Evolutionary conservation across 345 rosid genomes (phyloP), one percentile per base, ranked within the genome.

Genomic region (Luvunga scandens): DNA sequence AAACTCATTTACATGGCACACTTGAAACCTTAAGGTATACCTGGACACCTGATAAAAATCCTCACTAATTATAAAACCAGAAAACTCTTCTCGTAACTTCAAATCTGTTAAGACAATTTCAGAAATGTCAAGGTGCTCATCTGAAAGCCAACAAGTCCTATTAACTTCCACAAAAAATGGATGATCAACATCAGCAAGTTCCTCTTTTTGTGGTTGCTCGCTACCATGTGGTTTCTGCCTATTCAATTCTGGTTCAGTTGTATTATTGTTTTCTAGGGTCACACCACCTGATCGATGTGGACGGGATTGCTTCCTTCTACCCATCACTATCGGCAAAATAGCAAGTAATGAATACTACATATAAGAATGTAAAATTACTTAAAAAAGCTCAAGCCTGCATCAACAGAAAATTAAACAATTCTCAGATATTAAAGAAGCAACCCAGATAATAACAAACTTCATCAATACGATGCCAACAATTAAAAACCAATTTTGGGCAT

Each of bases 241-340:
- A 55, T 75, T 80, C 25, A 79, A 78, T 56, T 85, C 84, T 22
- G 84, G 69, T 65, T 79, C 80, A 59, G 71, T 67, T 79, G 65
- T 72, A 36, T 65, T 81, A 74, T 60, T 84, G 77, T 69, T 73
- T 66, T 79, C 81, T 68, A 83, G 78, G 30, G 83, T 12, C 81
- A 86, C 59, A 19, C 85, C 91, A 56, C 87, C 90, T 0, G 99
- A 92, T 69, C 97, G 88, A 48, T 84, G 93, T 2, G 99, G 97
- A 68, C 86, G 89, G 64, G 90, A 73, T 80, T 92, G 97, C 87
- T 96, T 94, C 87, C 90, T 94, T 83, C 95, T 86, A 64, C 98
- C 99, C 97, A 92, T 94, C 80, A 77, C 91, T 87, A 73, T 10
- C 64, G 56, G 62, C 61, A 76, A 71, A 63, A 77, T n/a, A 71